Evolutionary conservation across 352 stramenopile genomes (phyloP).

Genomic region (Paralagenidium karlingii): DNA sequence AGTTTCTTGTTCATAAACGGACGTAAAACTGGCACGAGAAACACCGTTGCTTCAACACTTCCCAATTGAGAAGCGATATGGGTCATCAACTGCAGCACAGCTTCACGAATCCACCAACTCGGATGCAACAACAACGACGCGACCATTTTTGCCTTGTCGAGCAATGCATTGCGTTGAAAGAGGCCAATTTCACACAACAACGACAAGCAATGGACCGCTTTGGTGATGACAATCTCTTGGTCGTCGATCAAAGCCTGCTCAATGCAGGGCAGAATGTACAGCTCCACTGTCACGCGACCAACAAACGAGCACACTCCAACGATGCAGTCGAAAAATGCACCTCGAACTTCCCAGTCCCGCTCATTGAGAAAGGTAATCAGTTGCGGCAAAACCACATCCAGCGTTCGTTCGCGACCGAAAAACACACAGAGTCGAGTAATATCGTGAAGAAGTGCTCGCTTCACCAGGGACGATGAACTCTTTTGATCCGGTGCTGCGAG

Average conservation of each 20-base stretch:
- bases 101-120: slow-evolving; percentile 82
- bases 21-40: slow-evolving; percentile 79
- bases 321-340: slow-evolving; percentile 89
- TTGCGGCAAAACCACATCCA: slow-evolving; percentile 93
- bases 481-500: slow-evolving; percentile 85
- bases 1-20: slow-evolving; percentile 84
- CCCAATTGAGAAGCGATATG: slow-evolving; percentile 79
- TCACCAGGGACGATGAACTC: slow-evolving; percentile 86
- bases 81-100: slow-evolving; percentile 76
- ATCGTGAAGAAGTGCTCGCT: slow-evolving; percentile 88
- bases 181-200: slow-evolving; percentile 87
- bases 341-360: slow-evolving; percentile 83
- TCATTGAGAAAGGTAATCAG: slow-evolving; percentile 97
- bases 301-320: slow-evolving; percentile 91
- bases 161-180: slow-evolving; percentile 46
- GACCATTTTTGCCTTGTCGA: slow-evolving; percentile 78
- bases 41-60: slow-evolving; percentile 85
- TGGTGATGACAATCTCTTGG: slow-evolving; percentile 91
- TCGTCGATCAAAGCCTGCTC: slow-evolving; percentile 95
- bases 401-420: slow-evolving; percentile 90
- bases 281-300: slow-evolving; percentile 84
- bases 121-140: slow-evolving; percentile 78
- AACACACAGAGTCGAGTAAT: slow-evolving; percentile 95
- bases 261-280: slow-evolving; percentile 96
- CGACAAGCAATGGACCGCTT: slow-evolving; percentile 86